phyloP scores from a whole-genome alignment of 179 eudicot genomes.

The Camellia oleifera region DNA sequence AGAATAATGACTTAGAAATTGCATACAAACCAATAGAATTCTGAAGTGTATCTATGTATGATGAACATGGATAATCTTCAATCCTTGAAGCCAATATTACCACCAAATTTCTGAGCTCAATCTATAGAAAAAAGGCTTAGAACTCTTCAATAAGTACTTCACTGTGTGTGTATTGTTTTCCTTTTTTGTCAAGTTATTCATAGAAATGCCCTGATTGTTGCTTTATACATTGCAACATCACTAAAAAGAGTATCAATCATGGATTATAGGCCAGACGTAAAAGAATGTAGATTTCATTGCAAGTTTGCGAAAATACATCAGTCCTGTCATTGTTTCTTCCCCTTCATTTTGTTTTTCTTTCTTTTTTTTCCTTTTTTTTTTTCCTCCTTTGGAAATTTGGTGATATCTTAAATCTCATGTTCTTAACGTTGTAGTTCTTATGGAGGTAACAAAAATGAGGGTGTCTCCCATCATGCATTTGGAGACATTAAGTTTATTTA shows the following conservation, averaged over 20 bases:
- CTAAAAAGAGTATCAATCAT: neutral
- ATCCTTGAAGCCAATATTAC: neutral
- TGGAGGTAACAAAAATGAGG: conserved; percentile 11
- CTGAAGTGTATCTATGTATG: neutral
- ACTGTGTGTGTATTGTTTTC: neutral
- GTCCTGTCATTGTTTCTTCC: neutral
- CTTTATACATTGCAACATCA: neutral
- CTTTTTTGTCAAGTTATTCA: neutral
- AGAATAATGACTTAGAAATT: neutral
- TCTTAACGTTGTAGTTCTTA: neutral
- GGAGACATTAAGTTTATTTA: conserved; percentile 19
- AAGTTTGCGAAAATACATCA: neutral
- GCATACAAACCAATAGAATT: neutral
- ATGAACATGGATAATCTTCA: neutral
- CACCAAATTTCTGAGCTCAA: neutral
- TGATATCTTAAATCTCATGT: neutral
- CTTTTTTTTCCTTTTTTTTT: neutral
- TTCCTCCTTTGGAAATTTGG: neutral
- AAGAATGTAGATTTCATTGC: neutral
- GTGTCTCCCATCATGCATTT: conserved; percentile 14
- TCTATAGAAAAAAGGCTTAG: neutral
- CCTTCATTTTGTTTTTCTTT: neutral
- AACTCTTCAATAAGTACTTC: neutral
- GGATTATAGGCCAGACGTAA: neutral
- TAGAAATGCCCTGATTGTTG: neutral